Evolutionary conservation across 2,329 filamentous ascomycete genomes (phyloP).

Genomic region (Xylogone sp.): DNA sequence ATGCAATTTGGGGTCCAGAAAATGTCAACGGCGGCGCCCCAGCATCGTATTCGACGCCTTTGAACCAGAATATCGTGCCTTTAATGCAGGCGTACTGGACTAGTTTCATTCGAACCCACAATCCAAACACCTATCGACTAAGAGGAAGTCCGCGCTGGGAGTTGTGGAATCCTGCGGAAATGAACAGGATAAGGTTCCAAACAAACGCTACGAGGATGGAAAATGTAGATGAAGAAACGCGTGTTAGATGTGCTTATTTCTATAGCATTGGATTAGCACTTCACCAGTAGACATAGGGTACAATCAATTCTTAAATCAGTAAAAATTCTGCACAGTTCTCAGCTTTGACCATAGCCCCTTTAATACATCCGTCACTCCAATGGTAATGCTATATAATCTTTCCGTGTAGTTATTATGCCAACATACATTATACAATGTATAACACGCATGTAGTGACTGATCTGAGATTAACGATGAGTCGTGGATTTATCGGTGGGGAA

Average conservation of each 20-base stretch:
- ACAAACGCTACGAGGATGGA: slow-evolving; percentile 39
- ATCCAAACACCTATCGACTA: slow-evolving; percentile 58
- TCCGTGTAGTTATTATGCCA: no score
- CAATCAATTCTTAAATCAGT: not conserved
- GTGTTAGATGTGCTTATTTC: slow-evolving; percentile 44
- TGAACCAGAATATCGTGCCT: slow-evolving; percentile 54
- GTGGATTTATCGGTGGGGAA: no score
- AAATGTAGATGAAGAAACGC: slow-evolving; percentile 33
- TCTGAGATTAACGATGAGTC: no score
- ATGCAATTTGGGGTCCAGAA: slow-evolving; percentile 63
- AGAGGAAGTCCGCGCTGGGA: slow-evolving; percentile 48
- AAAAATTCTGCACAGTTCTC: no score
- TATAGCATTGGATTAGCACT: slow-evolving; percentile 42
- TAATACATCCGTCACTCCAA: no score
- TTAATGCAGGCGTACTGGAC: slow-evolving; percentile 70
- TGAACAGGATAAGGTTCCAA: slow-evolving; percentile 33
- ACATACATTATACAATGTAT: no score
- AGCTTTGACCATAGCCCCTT: no score
- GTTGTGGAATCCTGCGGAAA: slow-evolving; percentile 31
- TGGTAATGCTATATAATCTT: no score
- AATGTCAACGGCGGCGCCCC: slow-evolving; percentile 25
- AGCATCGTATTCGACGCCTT: slow-evolving; percentile 40
- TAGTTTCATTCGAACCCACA: slow-evolving; percentile 62
- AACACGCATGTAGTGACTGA: no score
- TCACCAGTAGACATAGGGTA: slow-evolving; percentile 35